These are phyloP conservation scores for Gynostemma pentaphyllum DNA, from an alignment of 306 rosid genomes.

Conservation along the genomic window DNA sequence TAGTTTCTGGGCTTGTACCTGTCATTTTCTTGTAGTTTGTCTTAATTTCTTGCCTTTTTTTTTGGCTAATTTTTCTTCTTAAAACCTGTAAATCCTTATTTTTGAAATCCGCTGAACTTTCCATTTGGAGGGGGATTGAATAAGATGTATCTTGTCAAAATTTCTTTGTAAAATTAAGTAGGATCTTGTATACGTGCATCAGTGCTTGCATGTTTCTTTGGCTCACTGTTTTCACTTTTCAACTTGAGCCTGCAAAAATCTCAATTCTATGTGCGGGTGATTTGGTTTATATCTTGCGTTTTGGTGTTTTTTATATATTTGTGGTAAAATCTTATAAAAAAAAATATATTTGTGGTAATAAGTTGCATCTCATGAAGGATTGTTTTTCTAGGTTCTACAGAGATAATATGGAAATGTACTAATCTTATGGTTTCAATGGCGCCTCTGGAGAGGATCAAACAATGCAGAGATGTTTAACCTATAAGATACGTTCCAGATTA, in stretches of 20 bases:
- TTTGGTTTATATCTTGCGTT: no score
- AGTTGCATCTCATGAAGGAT: neutral
- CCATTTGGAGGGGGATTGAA: neutral
- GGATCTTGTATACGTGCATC: no score
- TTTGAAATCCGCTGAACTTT: no score
- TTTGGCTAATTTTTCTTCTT: no score
- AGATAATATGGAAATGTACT: neutral
- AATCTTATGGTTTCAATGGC: constrained; percentile 4
- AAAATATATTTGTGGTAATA: no score
- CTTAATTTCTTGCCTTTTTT: neutral
- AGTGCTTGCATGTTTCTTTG: no score
- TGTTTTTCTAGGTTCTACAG: constrained; percentile 3
- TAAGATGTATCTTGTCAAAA: no score
- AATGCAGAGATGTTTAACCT: neutral
- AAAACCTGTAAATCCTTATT: no score
- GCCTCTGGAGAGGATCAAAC: neutral
- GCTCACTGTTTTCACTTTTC: no score
- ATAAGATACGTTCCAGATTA: constrained; percentile 1
- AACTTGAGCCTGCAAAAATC: no score
- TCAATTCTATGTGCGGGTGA: no score
- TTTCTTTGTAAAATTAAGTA: neutral
- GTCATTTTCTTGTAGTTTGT: neutral
- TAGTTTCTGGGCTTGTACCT: neutral
- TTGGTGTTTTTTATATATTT: neutral
- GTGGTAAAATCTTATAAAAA: no score